phyloP scores from a whole-genome alignment of 345 rosid genomes.

The Populus euphratica region DNA sequence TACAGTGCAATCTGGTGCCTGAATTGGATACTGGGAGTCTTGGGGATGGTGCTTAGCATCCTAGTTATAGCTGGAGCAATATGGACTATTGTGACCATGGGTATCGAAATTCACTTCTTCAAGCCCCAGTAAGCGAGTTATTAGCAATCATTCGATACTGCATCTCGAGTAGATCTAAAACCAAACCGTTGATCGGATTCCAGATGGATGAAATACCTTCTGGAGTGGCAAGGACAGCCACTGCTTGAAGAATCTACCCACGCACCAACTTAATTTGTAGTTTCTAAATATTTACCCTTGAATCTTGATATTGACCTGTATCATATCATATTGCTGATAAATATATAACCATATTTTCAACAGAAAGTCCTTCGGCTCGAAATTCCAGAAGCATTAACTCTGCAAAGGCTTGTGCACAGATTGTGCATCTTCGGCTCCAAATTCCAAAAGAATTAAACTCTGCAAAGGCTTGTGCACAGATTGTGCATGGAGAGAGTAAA shows the following conservation, averaged over 20 bases:
- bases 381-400: not conserved
- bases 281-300: not conserved
- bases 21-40: slow-evolving; percentile 37
- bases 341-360: not conserved
- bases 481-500: not conserved
- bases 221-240: not conserved
- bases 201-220: not conserved
- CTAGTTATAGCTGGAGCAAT: slow-evolving; percentile 38
- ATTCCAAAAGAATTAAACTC: not conserved
- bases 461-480: not conserved
- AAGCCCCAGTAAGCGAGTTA: slow-evolving; percentile 27
- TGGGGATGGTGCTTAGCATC: slow-evolving; percentile 44
- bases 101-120: slow-evolving; percentile 50
- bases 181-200: not conserved
- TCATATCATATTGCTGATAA: not conserved
- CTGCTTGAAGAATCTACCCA: not conserved
- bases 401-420: not conserved
- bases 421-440: not conserved
- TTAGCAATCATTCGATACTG: not conserved
- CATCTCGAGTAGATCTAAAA: too few relatives aligned
- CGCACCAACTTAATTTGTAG: not conserved
- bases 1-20: slow-evolving; percentile 33
- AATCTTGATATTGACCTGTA: not conserved
- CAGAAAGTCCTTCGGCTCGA: not conserved
- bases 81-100: slow-evolving; percentile 44